phyloP scores from a whole-genome alignment of 495 filamentous ascomycete genomes.

The Xylona heveae region DNA sequence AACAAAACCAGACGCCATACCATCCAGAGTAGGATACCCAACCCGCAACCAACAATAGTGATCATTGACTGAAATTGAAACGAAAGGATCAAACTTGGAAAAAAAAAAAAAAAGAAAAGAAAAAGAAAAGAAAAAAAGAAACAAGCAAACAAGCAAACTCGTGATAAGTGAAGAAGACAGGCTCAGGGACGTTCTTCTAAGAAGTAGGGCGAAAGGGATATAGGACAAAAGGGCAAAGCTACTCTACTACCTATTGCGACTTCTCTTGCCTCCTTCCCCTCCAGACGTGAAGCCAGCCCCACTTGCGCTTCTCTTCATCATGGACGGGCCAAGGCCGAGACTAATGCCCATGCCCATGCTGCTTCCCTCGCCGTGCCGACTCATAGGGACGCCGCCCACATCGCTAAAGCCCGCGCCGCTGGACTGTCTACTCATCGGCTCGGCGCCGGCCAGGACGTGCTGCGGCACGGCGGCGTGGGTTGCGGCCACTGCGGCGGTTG shows the following conservation, averaged over 20 bases:
- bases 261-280: neutral
- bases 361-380: conserved; percentile 4
- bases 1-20: too few species aligned
- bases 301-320: conserved; percentile 10
- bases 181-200: neutral
- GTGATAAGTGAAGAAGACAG: neutral
- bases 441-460: conserved; percentile 7
- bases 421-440: conserved; percentile 12
- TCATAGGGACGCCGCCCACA: conserved; percentile 7
- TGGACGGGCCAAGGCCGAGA: conserved; percentile 4
- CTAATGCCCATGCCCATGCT: too few species aligned
- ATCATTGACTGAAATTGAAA: too few species aligned
- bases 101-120: too few species aligned
- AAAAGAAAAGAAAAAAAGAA: too few species aligned
- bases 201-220: neutral
- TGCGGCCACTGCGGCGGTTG: conserved; percentile 6
- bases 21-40: too few species aligned
- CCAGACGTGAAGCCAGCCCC: conserved; percentile 4
- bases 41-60: too few species aligned
- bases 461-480: conserved; percentile 1
- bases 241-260: too few species aligned
- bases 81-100: too few species aligned
- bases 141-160: neutral
- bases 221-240: too few species aligned
- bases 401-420: conserved; percentile 10